phyloP scores from a whole-genome alignment of 176 grass and related monocot genomes.

The Musa schizocarpa region DNA sequence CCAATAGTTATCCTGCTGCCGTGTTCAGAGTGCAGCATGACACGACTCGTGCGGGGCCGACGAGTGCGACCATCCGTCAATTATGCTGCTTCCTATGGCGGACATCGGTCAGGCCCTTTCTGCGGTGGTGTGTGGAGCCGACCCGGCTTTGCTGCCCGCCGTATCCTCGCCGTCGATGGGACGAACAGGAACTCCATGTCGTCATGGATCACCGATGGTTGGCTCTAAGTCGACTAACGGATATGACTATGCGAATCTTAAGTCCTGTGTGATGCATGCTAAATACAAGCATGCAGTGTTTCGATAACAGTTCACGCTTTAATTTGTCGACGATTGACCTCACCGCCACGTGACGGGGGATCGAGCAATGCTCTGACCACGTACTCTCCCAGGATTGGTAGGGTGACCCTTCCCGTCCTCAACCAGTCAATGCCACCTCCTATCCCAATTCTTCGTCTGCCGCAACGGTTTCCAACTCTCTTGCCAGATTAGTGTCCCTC shows the following conservation, averaged over 20 bases:
- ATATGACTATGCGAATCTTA: background rate
- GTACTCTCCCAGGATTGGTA: background rate
- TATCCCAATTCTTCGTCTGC: background rate
- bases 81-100: background rate
- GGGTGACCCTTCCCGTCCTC: background rate
- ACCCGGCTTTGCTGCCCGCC: background rate
- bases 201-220: no score
- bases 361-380: background rate
- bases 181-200: no score
- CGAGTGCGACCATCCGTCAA: background rate
- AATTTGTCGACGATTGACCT: background rate
- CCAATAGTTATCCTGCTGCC: background rate
- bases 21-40: background rate
- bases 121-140: background rate
- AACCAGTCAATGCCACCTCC: background rate
- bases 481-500: background rate
- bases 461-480: background rate
- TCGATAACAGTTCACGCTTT: background rate
- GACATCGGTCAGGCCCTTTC: background rate
- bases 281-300: background rate
- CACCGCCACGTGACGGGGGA: background rate
- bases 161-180: no score
- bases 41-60: background rate
- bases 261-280: background rate
- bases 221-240: background rate